Evolutionary conservation across 75 land plant species (phyloP).

Genomic region (Pseudotsuga menziesii): DNA sequence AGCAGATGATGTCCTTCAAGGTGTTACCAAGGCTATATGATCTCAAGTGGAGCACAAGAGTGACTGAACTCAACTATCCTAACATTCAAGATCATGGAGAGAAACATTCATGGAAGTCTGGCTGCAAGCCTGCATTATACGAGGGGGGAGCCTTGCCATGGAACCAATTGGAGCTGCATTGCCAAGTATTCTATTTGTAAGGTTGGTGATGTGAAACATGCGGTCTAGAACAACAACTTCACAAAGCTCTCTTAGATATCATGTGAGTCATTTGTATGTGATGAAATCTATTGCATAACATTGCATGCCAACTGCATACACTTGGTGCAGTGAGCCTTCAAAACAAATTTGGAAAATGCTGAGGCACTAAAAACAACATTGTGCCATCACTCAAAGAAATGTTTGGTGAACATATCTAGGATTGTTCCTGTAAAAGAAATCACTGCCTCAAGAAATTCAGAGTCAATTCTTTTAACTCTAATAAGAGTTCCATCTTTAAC

Average conservation of each 20-base stretch:
- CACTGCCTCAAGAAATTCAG: slow-evolving; percentile 64
- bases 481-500: slow-evolving; percentile 89
- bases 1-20: too few species aligned
- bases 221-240: too few species aligned
- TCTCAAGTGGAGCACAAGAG: too few species aligned
- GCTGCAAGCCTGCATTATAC: too few species aligned
- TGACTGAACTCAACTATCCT: too few species aligned
- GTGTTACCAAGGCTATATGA: too few species aligned
- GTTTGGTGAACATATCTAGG: slow-evolving; percentile 74
- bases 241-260: background rate
- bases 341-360: slow-evolving; percentile 65
- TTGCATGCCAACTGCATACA: slow-evolving; percentile 20
- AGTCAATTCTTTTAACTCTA: slow-evolving; percentile 73
- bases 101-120: too few species aligned
- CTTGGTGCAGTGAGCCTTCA: slow-evolving; percentile 68
- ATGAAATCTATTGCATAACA: background rate
- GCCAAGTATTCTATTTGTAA: too few species aligned
- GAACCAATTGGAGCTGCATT: too few species aligned
- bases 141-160: too few species aligned
- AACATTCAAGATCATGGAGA: too few species aligned
- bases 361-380: slow-evolving; percentile 85
- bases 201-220: too few species aligned
- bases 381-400: slow-evolving; percentile 85
- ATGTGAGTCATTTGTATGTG: background rate
- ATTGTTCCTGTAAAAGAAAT: slow-evolving; percentile 87